Evolutionary conservation across 2,329 filamentous ascomycete species (phyloP).

Genomic region (Dryadomyces quercivorus): DNA sequence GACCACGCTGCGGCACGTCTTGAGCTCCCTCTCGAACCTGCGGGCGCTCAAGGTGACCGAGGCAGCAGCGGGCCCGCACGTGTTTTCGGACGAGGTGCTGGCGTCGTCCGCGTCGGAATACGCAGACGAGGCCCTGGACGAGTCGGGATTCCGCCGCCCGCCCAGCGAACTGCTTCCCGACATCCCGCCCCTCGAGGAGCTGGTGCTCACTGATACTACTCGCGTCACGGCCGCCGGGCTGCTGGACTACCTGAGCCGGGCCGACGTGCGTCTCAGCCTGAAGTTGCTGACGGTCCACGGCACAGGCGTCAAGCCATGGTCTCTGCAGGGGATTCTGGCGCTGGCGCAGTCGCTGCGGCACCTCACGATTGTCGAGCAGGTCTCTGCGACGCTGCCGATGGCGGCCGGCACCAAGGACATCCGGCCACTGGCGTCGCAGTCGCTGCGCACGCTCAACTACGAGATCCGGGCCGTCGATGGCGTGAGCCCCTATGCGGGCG

Average conservation of each 20-base stretch:
- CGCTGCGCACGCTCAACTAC: conserved; percentile 63
- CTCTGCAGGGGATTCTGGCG: conserved; percentile 48
- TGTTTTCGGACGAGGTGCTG: conserved; percentile 67
- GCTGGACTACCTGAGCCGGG: conserved; percentile 50
- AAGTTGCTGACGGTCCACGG: conserved; percentile 57
- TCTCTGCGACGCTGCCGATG: conserved; percentile 36
- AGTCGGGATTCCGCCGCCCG: background rate
- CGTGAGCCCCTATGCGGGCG: conserved; percentile 40
- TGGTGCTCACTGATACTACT: conserved; percentile 61
- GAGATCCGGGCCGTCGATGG: conserved; percentile 58
- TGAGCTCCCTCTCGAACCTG: conserved; percentile 54
- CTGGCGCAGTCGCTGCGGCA: conserved; percentile 45
- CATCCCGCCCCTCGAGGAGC: conserved; percentile 61
- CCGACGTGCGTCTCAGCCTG: conserved; percentile 47
- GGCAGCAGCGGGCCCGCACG: conserved; percentile 35
- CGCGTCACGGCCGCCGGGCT: conserved; percentile 62
- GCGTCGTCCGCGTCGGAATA: background rate
- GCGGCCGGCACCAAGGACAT: conserved; percentile 29
- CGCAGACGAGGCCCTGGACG: background rate
- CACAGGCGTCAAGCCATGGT: conserved; percentile 55
- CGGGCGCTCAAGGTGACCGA: conserved; percentile 64
- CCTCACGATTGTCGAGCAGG: conserved; percentile 39
- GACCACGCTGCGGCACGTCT: conserved; percentile 54
- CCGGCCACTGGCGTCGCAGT: conserved; percentile 54
- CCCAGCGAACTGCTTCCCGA: conserved; percentile 52